phyloP scores from a whole-genome alignment of 2,329 filamentous ascomycete species.

The Penicillium oxalicum region DNA sequence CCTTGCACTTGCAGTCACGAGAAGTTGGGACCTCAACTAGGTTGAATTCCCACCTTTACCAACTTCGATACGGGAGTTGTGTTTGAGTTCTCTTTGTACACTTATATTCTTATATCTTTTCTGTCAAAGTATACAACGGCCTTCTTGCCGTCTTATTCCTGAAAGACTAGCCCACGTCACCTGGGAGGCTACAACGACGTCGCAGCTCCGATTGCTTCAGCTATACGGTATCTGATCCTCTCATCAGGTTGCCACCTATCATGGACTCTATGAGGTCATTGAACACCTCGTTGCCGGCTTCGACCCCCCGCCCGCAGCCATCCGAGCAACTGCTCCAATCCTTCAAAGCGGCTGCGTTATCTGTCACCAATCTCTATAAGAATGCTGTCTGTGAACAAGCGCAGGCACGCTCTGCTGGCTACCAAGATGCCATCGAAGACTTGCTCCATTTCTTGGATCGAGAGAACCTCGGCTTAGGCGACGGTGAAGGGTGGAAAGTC shows the following conservation, averaged over 20 bases:
- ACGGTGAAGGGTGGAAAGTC: slow-evolving; percentile 68
- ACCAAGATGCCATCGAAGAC: slow-evolving; percentile 90
- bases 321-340: slow-evolving; percentile 65
- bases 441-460: slow-evolving; percentile 78
- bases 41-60: neutral
- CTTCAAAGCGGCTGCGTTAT: slow-evolving; percentile 87
- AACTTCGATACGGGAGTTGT: neutral
- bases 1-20: neutral
- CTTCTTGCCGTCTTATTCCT: too few relatives aligned
- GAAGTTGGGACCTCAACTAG: neutral
- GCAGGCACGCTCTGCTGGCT: slow-evolving; percentile 71
- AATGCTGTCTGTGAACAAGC: slow-evolving; percentile 73
- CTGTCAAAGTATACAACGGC: too few relatives aligned
- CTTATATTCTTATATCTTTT: slow-evolving; percentile 2
- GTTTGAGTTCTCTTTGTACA: too few relatives aligned
- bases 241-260: slow-evolving; percentile 4
- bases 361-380: slow-evolving; percentile 95
- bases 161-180: too few relatives aligned
- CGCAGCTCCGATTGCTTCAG: neutral
- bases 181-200: neutral
- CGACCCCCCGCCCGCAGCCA: slow-evolving; percentile 44
- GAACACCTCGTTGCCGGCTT: slow-evolving; percentile 55
- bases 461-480: slow-evolving; percentile 68
- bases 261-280: slow-evolving; percentile 63
- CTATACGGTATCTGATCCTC: neutral